Evolutionary conservation across 73 alveolate species (phyloP), one percentile per base, ranked within the genome.

Genomic region (Paramecium biaurelia): DNA sequence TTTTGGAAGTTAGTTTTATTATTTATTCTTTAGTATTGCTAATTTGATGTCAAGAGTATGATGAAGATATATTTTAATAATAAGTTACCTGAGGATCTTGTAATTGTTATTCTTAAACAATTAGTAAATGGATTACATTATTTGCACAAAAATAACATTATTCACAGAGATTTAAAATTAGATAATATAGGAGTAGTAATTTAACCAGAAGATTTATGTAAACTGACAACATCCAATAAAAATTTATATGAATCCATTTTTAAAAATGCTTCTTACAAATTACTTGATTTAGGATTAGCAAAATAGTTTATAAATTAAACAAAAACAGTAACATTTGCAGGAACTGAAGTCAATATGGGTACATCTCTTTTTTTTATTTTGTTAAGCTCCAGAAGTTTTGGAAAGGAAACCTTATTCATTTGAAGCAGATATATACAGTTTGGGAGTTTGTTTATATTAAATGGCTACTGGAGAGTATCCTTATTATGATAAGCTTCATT

Each of bases 101-200:
- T 35, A 21, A 72, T 72, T 72, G 32, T 30, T 38, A 35, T 72
- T 20, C 43, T 72, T 26, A 32, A 35, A 38, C 37, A 72, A 38
- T 30, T 72, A 1, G 86, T 35, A 5, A 72, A 72, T 72, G 86
- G 86, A 9, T 12, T 72, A 12, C 26, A 32, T 35, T 72, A 35
- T 38, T 72, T 72, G 10, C 86, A 72, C 24, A 12, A 23, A 26
- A 35, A 72, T 9, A 34, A 72, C 0, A 72, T 72, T 12, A 28
- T 72, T 72, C 86, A 72, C 37, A 72, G 86, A 72, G 86, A 72
- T 72, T 38, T 72, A 14, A 72, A 72, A 32, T 38, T 72, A 72
- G 86, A 72, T 4, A 72, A 72, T 7, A 26, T 72, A 26, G 86
- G 57, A 11, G 32, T 72, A 1, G 14, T 35, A 4, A 35, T 72